Percentiles rank a stretch among this genome's conserved stretches.
These are phyloP conservation scores for Neoboletus brunneissimus DNA, from an alignment of 768 basidiomycete species.

Conservation along the genomic window DNA sequence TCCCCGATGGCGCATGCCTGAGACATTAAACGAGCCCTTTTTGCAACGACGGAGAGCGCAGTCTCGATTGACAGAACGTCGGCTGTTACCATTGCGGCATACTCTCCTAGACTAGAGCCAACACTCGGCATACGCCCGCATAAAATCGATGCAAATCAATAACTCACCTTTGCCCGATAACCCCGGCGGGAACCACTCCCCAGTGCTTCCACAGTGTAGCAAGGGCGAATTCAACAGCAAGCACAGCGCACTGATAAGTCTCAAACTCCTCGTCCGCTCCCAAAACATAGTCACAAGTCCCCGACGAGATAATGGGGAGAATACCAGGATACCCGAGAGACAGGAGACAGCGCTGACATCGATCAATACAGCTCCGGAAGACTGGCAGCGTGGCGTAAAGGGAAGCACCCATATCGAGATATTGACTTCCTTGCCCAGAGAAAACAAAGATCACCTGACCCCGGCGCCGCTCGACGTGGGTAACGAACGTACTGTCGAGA, in stretches of 20 bases:
- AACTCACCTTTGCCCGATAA: constrained; percentile 70
- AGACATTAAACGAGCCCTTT: constrained; percentile 55
- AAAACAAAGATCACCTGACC: constrained; percentile 61
- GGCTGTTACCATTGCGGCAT: constrained; percentile 65
- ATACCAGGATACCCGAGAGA: constrained; percentile 52
- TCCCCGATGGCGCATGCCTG: constrained; percentile 40
- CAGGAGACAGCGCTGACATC: constrained; percentile 53
- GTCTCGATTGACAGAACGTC: constrained; percentile 54
- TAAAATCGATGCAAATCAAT: neutral
- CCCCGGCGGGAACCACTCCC: constrained; percentile 59
- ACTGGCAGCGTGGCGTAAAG: constrained; percentile 50
- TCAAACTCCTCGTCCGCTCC: constrained; percentile 39
- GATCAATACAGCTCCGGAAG: constrained; percentile 53
- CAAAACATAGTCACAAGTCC: constrained; percentile 21
- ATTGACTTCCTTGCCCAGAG: constrained; percentile 72
- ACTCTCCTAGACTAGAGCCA: constrained; percentile 64
- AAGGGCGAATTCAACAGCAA: constrained; percentile 63
- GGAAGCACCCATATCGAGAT: constrained; percentile 56
- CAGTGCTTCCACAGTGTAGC: constrained; percentile 64
- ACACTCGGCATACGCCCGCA: neutral
- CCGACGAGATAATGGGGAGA: constrained; percentile 39
- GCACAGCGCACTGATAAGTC: constrained; percentile 51
- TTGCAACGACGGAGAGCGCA: constrained; percentile 56
- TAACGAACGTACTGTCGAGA: constrained; percentile 37
- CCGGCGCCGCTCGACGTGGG: constrained; percentile 27